These are phyloP conservation scores for Lepidium aucheri DNA, from an alignment of 345 rosid species.

Conservation along the genomic window DNA sequence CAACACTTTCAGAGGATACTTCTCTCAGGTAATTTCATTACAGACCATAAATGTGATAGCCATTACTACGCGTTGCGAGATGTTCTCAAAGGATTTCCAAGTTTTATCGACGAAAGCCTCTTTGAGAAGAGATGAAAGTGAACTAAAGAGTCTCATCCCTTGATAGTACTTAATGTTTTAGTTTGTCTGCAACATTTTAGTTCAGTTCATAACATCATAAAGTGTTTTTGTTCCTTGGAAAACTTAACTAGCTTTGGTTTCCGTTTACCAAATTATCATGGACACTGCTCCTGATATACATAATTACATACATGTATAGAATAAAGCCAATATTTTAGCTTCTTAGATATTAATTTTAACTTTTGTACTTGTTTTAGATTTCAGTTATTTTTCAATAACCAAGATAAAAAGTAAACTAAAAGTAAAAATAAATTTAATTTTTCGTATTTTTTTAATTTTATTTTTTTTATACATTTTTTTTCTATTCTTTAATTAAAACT, in stretches of 20 bases:
- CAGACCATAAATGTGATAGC: constrained; percentile 87
- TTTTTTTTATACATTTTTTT: too few relatives aligned
- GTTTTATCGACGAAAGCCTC: constrained; percentile 34
- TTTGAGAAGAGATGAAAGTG: constrained; percentile 25
- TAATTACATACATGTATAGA: neutral
- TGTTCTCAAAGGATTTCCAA: constrained; percentile 71
- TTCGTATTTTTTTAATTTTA: too few relatives aligned
- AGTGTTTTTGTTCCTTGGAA: neutral
- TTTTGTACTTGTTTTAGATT: too few relatives aligned
- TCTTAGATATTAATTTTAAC: neutral
- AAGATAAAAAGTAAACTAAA: too few relatives aligned
- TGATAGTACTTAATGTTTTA: neutral
- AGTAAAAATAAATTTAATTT: too few relatives aligned
- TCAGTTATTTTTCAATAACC: too few relatives aligned
- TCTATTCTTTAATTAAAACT: too few relatives aligned
- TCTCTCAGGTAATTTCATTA: constrained; percentile 69
- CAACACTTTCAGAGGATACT: constrained; percentile 85
- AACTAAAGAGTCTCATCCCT: neutral
- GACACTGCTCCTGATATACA: neutral
- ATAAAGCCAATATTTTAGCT: neutral
- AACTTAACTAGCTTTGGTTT: too few relatives aligned
- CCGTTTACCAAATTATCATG: too few relatives aligned
- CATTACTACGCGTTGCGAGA: constrained; percentile 83
- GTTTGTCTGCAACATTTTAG: constrained; percentile 6
- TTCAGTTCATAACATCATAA: neutral